These are phyloP conservation scores for Leptographium galeiforme DNA, from an alignment of 2,329 filamentous ascomycete genomes.

Conservation along the genomic window DNA sequence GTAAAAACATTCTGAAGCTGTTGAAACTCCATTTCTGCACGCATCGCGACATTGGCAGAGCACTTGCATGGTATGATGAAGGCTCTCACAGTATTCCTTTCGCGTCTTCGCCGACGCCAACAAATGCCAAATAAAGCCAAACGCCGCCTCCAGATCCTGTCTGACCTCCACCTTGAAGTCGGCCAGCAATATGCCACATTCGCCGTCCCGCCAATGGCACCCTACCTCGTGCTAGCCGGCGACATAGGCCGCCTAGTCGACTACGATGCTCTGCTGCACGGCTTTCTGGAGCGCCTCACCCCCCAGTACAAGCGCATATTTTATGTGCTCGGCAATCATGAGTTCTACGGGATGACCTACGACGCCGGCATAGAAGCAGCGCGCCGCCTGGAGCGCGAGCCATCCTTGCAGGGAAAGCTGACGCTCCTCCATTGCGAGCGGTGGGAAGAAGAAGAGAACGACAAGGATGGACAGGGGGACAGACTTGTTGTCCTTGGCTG, in stretches of 20 bases:
- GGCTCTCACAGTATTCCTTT: no score
- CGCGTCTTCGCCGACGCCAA: no score
- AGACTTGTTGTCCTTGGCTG: conserved; percentile 40
- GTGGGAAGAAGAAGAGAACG: no score
- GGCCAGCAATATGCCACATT: conserved; percentile 3
- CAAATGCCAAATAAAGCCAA: no score
- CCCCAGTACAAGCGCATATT: conserved; percentile 29
- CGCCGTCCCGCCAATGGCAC: conserved; percentile 20
- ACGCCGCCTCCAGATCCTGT: conserved; percentile 30
- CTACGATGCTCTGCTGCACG: conserved; percentile 16
- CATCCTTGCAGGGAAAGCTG: no score
- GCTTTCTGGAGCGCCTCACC: conserved; percentile 33
- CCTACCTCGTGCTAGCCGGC: conserved; percentile 41
- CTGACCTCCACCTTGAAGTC: conserved; percentile 42
- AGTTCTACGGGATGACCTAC: conserved; percentile 25
- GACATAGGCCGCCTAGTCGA: conserved; percentile 38
- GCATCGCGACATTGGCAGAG: no score
- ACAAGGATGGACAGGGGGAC: not conserved
- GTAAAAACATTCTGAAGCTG: no score
- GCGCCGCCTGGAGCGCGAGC: no score
- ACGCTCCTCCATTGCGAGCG: no score
- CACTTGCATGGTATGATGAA: no score
- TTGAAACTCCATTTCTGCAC: no score
- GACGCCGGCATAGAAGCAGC: not conserved
- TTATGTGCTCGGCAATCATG: conserved; percentile 45